phyloP scores from a whole-genome alignment of 2,329 filamentous ascomycete species.

The Pleomassaria siparia region DNA sequence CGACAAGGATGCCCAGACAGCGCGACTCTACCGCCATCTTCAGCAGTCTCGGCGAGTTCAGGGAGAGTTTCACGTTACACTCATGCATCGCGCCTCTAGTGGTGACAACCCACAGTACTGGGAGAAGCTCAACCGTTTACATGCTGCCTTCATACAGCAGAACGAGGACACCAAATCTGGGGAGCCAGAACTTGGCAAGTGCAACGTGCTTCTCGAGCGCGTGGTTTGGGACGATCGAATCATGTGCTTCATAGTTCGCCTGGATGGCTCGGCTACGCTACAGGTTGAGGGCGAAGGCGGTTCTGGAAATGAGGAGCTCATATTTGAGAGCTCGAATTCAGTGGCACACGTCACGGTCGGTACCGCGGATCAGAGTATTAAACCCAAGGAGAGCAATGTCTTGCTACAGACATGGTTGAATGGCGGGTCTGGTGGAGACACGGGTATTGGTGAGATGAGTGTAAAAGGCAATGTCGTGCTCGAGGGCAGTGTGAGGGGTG shows the following conservation, averaged over 20 bases:
- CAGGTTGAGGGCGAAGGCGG: conserved; percentile 21
- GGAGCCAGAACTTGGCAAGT: conserved; percentile 62
- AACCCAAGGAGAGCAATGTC: conserved; percentile 93
- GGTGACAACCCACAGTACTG: conserved; percentile 69
- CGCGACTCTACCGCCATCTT: conserved; percentile 75
- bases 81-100: conserved; percentile 76
- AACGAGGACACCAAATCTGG: conserved; percentile 36
- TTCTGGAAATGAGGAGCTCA: conserved; percentile 49
- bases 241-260: conserved; percentile 86
- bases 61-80: conserved; percentile 85
- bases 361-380: conserved; percentile 71
- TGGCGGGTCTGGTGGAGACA: conserved; percentile 53
- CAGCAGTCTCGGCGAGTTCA: conserved; percentile 75
- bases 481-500: conserved; percentile 56
- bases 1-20: conserved; percentile 53
- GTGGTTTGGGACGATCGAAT: conserved; percentile 82
- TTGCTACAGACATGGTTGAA: conserved; percentile 75
- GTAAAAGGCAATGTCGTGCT: conserved; percentile 59
- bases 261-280: conserved; percentile 30
- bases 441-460: conserved; percentile 57
- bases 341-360: conserved; percentile 89
- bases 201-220: conserved; percentile 63
- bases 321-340: conserved; percentile 67
- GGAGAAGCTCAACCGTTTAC: conserved; percentile 68
- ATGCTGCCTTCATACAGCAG: conserved; percentile 39